Base-by-base conservation (phyloP, 2,329 filamentous ascomycete genomes). In the Aspergillus sp. region DNA sequence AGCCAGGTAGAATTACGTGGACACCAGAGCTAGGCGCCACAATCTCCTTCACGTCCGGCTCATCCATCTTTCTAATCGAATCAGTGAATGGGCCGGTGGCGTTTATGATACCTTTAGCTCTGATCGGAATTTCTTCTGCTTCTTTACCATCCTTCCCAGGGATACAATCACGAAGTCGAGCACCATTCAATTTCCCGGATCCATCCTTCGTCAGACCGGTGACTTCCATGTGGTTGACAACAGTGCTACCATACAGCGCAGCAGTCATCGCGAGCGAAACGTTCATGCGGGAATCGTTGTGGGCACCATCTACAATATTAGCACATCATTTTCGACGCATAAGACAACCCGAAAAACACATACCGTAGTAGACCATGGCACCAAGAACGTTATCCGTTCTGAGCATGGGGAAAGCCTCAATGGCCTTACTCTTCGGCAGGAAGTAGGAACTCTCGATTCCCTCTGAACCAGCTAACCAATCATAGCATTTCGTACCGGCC, bases 231-330 rank as follows among this genome's bases (percentile, higher is more conserved):
- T 96, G 90, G 75, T 93, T 96, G 59, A 91, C 85, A 40, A 95
- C 84, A 4, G 90, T 96, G 55, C 87, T 86, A 33, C 91, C 91
- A 71, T 95, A 96, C 44, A 96, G 79, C n/a, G 91, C 90, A 56
- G 91, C 90, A 17, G 91, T 96, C 86, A 93, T 90, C 19, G 90
- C 91, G 57, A 96, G 81, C 8, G 90, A 93, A 27, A 95, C 89
- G 70, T 96, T 96, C 91, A 96, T 96, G 50, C 91, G 86, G 19
- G 91, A 95, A 74, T 96, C 91, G 70, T 96, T 96, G 77, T 96
- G 91, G 31, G 90, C 90, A 66, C 91, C 91, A 77, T 96, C 91
- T 84, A 50, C 14, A 57, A 23, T 43, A 51, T 54, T 45, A 58
- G 51, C 41, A 33, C 43, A 53, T 43, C 33, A 27, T 27, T 27